Conservation (phyloP, 2,329 filamentous ascomycete genomes). For the Tolypocladium paradoxum region DNA sequence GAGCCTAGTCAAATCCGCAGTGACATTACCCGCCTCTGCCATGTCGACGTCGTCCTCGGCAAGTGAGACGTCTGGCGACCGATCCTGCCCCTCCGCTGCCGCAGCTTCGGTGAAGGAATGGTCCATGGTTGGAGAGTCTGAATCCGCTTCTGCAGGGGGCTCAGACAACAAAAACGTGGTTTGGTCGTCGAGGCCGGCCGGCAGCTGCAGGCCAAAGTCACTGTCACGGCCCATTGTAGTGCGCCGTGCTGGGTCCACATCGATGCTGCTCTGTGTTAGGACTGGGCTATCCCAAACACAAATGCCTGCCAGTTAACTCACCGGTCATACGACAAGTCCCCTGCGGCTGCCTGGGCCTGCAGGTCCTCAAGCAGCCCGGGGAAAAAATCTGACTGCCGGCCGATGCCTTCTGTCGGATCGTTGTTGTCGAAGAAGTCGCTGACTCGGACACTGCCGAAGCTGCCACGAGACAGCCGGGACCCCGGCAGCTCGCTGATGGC, state of each 20-base stretch:
- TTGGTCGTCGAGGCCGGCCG: conserved; percentile 34
- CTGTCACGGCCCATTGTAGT: conserved; percentile 34
- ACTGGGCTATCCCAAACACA: neutral
- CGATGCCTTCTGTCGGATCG: conserved; percentile 29
- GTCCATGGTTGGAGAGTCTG: conserved; percentile 9
- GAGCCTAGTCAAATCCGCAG: neutral
- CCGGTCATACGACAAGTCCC: conserved; percentile 34
- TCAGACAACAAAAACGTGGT: conserved; percentile 39
- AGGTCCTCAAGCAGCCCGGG: conserved; percentile 35
- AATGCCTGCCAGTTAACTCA: conserved; percentile 10
- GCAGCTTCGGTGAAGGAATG: conserved; percentile 9
- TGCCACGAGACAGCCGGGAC: conserved; percentile 38
- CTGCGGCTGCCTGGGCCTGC: conserved; percentile 24
- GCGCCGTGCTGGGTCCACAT: conserved; percentile 29
- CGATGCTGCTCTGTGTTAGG: conserved; percentile 14
- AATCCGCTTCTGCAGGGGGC: conserved; percentile 9
- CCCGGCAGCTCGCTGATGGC: conserved; percentile 33
- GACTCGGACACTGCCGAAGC: conserved; percentile 40
- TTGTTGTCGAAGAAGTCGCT: conserved; percentile 38
- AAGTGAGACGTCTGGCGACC: conserved; percentile 4
- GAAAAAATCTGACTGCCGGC: conserved; percentile 41
- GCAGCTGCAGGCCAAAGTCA: conserved; percentile 40
- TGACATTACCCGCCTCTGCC: conserved; percentile 1
- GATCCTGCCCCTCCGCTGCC: conserved; percentile 8
- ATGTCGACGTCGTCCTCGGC: conserved; percentile 2